These are phyloP conservation scores for Chytridium lagenaria DNA, from an alignment of 371 early-diverging fungal genomes.

Conservation along the genomic window DNA sequence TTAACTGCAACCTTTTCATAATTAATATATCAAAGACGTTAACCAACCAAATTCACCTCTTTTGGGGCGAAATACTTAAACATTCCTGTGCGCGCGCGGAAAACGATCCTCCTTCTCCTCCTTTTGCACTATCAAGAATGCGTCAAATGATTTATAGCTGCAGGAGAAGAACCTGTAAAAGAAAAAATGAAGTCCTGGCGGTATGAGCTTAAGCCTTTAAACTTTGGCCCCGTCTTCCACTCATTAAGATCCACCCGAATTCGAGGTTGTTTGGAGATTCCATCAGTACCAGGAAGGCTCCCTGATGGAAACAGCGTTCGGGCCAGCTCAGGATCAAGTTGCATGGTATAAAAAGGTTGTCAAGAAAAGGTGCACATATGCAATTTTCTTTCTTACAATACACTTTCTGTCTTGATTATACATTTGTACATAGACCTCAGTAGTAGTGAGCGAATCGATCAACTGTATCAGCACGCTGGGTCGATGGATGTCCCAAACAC, in stretches of 20 bases:
- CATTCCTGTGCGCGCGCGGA: constrained; percentile 75
- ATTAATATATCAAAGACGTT: background rate
- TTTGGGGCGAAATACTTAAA: constrained; percentile 70
- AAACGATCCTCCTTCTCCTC: constrained; percentile 60
- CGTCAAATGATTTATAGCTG: background rate
- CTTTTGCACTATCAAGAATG: background rate
- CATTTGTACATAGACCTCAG: too few relatives aligned
- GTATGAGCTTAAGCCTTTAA: constrained; percentile 94
- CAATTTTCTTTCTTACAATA: too few relatives aligned
- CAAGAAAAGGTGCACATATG: too few relatives aligned
- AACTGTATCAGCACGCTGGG: too few relatives aligned
- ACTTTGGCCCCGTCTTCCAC: constrained; percentile 90
- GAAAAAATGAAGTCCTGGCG: constrained; percentile 93
- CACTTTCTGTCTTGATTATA: too few relatives aligned
- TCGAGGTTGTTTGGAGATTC: constrained; percentile 81
- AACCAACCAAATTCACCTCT: constrained; percentile 58
- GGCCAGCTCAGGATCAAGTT: too few relatives aligned
- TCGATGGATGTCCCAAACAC: too few relatives aligned
- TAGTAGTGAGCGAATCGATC: too few relatives aligned
- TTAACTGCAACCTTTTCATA: constrained; percentile 67
- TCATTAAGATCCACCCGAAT: constrained; percentile 91
- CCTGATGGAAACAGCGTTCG: constrained; percentile 70
- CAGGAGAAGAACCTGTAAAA: constrained; percentile 71
- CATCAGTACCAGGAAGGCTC: constrained; percentile 79
- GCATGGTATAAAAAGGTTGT: too few relatives aligned